phyloP scores from a whole-genome alignment of 1,284 basidiomycete genomes.

The Ceratobasidium sp. region DNA sequence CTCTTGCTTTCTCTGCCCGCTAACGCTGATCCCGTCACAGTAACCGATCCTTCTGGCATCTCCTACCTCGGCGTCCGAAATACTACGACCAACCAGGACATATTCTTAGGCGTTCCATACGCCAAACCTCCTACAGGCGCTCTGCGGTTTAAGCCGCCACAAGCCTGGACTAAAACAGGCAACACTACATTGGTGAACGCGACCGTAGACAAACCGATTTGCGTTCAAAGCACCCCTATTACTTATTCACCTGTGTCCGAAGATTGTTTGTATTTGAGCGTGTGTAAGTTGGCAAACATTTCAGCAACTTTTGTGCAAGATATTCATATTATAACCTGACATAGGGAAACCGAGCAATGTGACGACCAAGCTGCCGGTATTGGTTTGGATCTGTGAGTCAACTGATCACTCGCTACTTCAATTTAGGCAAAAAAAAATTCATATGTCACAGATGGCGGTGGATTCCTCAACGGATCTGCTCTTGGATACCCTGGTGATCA shows the following conservation, averaged over 20 bases:
- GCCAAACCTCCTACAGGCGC: constrained; percentile 39
- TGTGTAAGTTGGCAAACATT: constrained; percentile 23
- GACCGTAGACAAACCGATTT: constrained; percentile 31
- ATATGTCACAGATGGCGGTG: constrained; percentile 15
- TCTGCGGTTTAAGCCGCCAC: constrained; percentile 38
- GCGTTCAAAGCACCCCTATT: constrained; percentile 19
- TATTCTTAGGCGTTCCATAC: constrained; percentile 42
- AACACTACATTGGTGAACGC: constrained; percentile 8
- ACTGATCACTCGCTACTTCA: neutral
- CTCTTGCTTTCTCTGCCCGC: neutral
- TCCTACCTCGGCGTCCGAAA: constrained; percentile 35
- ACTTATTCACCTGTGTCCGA: constrained; percentile 29
- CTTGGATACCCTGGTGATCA: constrained; percentile 17
- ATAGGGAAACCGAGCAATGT: constrained; percentile 35
- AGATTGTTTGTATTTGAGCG: constrained; percentile 40
- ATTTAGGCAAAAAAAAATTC: neutral
- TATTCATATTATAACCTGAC: neutral
- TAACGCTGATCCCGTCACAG: neutral
- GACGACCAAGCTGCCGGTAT: constrained; percentile 33
- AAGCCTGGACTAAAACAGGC: constrained; percentile 7
- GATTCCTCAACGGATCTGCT: constrained; percentile 30
- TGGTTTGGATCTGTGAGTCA: constrained; percentile 42
- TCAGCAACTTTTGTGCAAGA: neutral
- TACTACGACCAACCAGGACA: constrained; percentile 33
- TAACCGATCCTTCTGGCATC: constrained; percentile 7